phyloP scores from a whole-genome alignment of 192 early-diverging fungal genomes.

The Coemansia sp. region DNA sequence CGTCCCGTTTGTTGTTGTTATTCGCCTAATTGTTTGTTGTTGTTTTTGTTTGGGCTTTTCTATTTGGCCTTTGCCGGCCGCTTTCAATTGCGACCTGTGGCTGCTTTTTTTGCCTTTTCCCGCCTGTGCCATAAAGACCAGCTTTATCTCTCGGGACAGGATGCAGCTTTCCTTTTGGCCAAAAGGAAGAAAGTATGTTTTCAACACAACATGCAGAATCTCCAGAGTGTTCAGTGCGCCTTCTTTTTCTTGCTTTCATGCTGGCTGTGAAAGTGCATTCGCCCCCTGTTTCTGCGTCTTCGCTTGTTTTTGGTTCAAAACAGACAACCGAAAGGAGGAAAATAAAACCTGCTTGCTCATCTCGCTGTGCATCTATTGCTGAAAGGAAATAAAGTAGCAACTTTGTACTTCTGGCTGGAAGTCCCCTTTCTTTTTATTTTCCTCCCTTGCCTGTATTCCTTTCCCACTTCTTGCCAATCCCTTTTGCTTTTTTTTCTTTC shows the following conservation, averaged over 20 bases:
- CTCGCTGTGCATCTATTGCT: conserved; percentile 3
- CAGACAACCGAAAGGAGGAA: neutral
- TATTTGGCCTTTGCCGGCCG: conserved; percentile 5
- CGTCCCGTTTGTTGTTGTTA: conserved; percentile 17
- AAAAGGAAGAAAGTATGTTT: neutral
- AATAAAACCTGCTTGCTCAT: neutral
- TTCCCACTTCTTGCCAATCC: conserved; percentile 9
- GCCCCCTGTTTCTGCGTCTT: neutral
- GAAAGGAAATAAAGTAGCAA: conserved; percentile 6
- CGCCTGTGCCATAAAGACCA: conserved; percentile 4
- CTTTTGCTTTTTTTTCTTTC: conserved; percentile 10
- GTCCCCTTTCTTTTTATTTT: conserved; percentile 1
- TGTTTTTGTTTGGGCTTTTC: conserved; percentile 19
- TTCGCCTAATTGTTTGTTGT: conserved; percentile 20
- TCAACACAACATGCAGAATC: neutral
- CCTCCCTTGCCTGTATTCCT: neutral
- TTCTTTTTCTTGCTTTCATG: neutral
- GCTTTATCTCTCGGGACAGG: neutral
- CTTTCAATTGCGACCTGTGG: conserved; percentile 23
- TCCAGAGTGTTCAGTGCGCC: neutral
- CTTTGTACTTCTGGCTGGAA: neutral
- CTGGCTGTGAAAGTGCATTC: too few species aligned
- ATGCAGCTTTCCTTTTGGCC: neutral
- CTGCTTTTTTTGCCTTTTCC: neutral
- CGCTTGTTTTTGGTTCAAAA: neutral